phyloP scores from a whole-genome alignment of 306 rosid genomes.

The Cicer judaicum region DNA sequence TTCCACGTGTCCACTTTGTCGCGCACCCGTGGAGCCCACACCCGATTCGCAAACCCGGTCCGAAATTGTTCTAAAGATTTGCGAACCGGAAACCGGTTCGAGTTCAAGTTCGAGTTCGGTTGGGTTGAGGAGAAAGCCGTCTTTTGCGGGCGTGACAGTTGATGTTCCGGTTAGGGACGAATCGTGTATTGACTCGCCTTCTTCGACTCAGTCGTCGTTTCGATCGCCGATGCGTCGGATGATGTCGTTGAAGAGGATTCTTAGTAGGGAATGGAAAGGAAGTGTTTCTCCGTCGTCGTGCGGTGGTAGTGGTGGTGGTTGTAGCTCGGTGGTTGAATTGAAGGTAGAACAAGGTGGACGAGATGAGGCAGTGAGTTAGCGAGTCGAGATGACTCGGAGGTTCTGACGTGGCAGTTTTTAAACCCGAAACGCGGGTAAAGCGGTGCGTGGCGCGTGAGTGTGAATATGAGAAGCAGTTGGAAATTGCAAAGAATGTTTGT shows the following conservation, averaged over 20 bases:
- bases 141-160: conserved; percentile 52
- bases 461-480: background rate
- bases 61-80: conserved; percentile 43
- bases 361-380: conserved; percentile 52
- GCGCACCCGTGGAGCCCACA: conserved; percentile 66
- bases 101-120: conserved; percentile 49
- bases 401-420: conserved; percentile 25
- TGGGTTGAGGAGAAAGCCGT: conserved; percentile 54
- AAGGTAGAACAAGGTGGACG: conserved; percentile 57
- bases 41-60: background rate
- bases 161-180: conserved; percentile 67
- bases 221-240: conserved; percentile 80
- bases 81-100: conserved; percentile 51
- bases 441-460: conserved; percentile 37
- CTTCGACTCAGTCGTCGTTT: conserved; percentile 54
- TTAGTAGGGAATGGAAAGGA: conserved; percentile 61
- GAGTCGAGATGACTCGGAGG: conserved; percentile 19
- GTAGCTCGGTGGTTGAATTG: conserved; percentile 46
- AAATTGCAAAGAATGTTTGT: conserved; percentile 1
- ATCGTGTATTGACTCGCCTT: conserved; percentile 48
- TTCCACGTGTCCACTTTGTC: conserved; percentile 80
- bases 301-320: conserved; percentile 18
- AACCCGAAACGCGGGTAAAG: background rate
- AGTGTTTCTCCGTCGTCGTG: conserved; percentile 58
- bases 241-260: conserved; percentile 73